Base-by-base conservation (phyloP, 257 asterid species). In the Schizonepeta tenuifolia region DNA sequence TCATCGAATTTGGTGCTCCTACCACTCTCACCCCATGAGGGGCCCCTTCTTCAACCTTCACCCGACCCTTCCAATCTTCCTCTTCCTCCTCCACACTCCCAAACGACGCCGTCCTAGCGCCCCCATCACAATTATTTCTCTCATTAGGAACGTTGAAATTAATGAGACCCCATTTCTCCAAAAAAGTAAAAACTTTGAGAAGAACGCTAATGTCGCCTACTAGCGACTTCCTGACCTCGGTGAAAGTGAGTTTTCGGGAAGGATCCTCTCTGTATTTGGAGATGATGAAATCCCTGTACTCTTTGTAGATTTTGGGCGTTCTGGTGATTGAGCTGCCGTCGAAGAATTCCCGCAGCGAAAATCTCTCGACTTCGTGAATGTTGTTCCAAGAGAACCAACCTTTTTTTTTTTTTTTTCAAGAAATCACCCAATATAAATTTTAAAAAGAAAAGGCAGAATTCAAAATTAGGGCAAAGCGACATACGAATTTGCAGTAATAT, bases 21-120 rank as follows among this genome's bases (percentile, higher is more conserved):
- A 94, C 97, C 56, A 91, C 96, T 81, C 94, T 88, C 68, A 91
- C 93, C 72, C 98, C 97, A 82, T 94, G 81, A 1, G 98, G 97
- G 8, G 96, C 87, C 35, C 97, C 97, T 88, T 91, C 96, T 77
- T 94, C 97, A 77, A 86, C 84, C 87, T 86, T 89, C 77, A 91
- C 79, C 79, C 82, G 83, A 84, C 90, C 89, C 84, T 60, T 85
- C 76, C 82, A 85, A 72, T 57, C 68, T 70, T 84, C 87, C 6
- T 80, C 87, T 56, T 86, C 97, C 77, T 77, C 97, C 77, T 77
- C 89, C 65, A 83, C 87, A 56, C 20, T 38, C 77, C 63, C 73
- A 76, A 17, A 47, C 43, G 73, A 65, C 22, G 67, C 68, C 51
- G 71, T 63, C 51, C n/a, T 65, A 71, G 20, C 69, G 41, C 74